Conservation (phyloP, 345 rosid species). For the Lepidium aucheri region DNA sequence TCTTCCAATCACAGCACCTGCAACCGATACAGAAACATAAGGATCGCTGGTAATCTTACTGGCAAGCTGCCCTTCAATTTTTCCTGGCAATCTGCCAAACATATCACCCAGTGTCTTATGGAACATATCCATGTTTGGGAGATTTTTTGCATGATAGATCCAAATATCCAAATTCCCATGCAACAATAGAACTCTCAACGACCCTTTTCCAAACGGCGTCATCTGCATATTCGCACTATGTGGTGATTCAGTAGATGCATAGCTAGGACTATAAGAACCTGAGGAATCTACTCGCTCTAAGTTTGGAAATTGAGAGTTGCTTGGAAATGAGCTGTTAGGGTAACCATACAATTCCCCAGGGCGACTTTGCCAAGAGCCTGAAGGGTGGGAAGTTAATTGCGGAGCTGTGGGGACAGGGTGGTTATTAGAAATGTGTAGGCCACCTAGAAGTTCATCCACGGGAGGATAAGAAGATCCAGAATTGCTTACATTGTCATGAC, state of each 20-base stretch:
- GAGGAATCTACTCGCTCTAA: constrained; percentile 39
- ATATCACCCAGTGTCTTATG: constrained; percentile 81
- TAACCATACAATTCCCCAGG: constrained; percentile 45
- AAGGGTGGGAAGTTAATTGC: constrained; percentile 28
- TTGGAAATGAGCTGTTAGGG: constrained; percentile 54
- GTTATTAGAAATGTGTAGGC: constrained; percentile 32
- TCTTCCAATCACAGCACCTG: constrained; percentile 74
- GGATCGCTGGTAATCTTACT: constrained; percentile 77
- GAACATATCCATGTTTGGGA: constrained; percentile 98
- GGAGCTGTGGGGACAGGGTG: constrained; percentile 40
- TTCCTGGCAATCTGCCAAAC: constrained; percentile 42
- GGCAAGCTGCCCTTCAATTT: constrained; percentile 51
- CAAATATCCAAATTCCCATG: constrained; percentile 91
- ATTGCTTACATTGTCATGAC: constrained; percentile 8
- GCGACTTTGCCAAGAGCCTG: constrained; percentile 32
- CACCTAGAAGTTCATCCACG: constrained; percentile 48
- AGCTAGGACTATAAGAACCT: constrained; percentile 21
- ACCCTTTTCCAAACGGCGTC: constrained; percentile 57
- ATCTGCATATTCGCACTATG: constrained; percentile 37
- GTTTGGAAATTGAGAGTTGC: constrained; percentile 36
- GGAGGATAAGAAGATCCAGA: constrained; percentile 50
- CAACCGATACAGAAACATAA: constrained; percentile 55
- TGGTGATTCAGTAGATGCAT: constrained; percentile 39
- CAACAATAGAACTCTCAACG: constrained; percentile 64
- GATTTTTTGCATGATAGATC: constrained; percentile 65